phyloP scores from a whole-genome alignment of 2,329 filamentous ascomycete genomes.

The Epichloe gansuensis region DNA sequence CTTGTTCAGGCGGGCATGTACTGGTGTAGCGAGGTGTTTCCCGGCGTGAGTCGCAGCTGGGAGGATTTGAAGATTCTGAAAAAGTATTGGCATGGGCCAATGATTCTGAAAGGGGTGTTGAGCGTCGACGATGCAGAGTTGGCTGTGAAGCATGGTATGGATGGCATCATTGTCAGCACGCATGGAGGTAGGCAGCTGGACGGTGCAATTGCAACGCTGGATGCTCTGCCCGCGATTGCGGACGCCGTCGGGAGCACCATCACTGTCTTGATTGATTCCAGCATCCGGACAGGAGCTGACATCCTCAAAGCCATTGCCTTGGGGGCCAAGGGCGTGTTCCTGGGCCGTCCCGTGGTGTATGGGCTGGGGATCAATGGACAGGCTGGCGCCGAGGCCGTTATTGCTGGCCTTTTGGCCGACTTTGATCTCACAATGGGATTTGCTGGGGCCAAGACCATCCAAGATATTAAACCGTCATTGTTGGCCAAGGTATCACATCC shows the following conservation, averaged over 20 bases:
- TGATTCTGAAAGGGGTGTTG: constrained; percentile 29
- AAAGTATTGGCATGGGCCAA: constrained; percentile 44
- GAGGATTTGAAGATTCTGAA: constrained; percentile 45
- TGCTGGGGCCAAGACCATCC: constrained; percentile 32
- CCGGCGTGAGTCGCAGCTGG: constrained; percentile 38
- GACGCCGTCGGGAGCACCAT: constrained; percentile 46
- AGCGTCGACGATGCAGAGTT: constrained; percentile 27
- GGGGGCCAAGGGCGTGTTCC: constrained; percentile 26
- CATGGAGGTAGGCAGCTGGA: constrained; percentile 31
- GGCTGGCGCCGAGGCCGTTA: constrained; percentile 41
- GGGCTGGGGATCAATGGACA: constrained; percentile 23
- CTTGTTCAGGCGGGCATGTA: constrained; percentile 33
- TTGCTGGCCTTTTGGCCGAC: constrained; percentile 28
- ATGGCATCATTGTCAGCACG: constrained; percentile 29
- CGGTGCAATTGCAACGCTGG: constrained; percentile 35
- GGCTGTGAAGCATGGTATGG: constrained; percentile 23
- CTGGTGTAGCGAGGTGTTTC: constrained; percentile 41
- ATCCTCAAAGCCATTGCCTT: constrained; percentile 27
- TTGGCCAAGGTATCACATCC: constrained; percentile 22
- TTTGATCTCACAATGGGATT: constrained; percentile 42
- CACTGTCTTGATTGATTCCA: constrained; percentile 39
- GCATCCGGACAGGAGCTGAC: constrained; percentile 27
- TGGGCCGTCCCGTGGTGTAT: constrained; percentile 30
- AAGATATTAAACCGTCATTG: constrained; percentile 22
- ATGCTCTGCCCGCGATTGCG: constrained; percentile 30